Percentiles rank a stretch among this genome's conserved stretches.
Conservation (phyloP, 2,329 filamentous ascomycete species). For the Apiospora marii region DNA sequence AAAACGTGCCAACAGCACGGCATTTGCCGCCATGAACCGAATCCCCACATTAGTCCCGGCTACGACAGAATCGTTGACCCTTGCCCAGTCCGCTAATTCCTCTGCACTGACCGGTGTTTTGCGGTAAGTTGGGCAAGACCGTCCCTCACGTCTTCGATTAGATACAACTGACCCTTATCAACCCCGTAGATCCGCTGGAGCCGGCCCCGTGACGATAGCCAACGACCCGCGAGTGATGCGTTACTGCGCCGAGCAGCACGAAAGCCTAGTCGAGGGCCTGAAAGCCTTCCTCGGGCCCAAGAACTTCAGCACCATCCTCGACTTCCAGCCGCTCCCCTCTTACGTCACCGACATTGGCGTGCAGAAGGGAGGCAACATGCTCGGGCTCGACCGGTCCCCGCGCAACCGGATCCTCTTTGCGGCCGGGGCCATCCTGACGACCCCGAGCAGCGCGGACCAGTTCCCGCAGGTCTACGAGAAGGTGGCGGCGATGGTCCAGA, state of each 20-base stretch:
- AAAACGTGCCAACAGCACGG: slow-evolving; percentile 18
- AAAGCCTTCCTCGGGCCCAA: slow-evolving; percentile 28
- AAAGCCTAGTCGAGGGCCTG: slow-evolving; percentile 28
- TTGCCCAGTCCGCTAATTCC: slow-evolving; percentile 5
- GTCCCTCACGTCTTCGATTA: neutral
- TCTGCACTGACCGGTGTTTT: neutral
- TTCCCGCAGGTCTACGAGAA: slow-evolving; percentile 40
- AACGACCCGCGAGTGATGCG: slow-evolving; percentile 32
- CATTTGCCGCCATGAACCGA: slow-evolving; percentile 10
- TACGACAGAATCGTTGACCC: neutral
- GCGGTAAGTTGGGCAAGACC: neutral
- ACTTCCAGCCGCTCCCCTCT: slow-evolving; percentile 34
- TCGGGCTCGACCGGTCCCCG: slow-evolving; percentile 39
- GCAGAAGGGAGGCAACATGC: slow-evolving; percentile 41
- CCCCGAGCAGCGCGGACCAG: slow-evolving; percentile 39
- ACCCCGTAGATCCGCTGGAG: neutral
- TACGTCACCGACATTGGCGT: slow-evolving; percentile 43
- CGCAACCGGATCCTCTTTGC: slow-evolving; percentile 43
- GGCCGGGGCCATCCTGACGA: slow-evolving; percentile 34
- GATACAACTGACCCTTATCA: neutral
- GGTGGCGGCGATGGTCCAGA: slow-evolving; percentile 39
- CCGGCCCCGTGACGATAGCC: slow-evolving; percentile 8
- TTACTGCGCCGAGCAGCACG: slow-evolving; percentile 27
- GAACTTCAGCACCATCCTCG: slow-evolving; percentile 28
- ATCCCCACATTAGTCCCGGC: neutral